phyloP scores from a whole-genome alignment of 1,139 yeast species.

The Suhomyces anneliseae region DNA sequence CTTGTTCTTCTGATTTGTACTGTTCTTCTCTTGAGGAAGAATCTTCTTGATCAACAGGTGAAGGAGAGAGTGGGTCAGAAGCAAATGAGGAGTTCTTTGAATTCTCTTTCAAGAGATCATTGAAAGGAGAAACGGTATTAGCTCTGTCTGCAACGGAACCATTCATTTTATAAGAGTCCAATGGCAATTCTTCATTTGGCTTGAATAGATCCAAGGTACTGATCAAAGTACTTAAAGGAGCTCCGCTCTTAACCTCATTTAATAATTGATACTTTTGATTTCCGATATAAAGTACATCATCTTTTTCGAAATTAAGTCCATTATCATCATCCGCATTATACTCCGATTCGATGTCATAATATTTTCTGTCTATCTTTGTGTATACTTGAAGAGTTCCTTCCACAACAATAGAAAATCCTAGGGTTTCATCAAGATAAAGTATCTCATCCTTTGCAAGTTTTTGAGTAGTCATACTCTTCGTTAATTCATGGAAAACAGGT shows the following conservation, averaged over 20 bases:
- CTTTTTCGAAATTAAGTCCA: slow-evolving; percentile 33
- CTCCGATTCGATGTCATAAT: slow-evolving; percentile 9
- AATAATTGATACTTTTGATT: slow-evolving; percentile 68
- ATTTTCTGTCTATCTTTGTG: slow-evolving; percentile 47
- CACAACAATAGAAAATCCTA: slow-evolving; percentile 91
- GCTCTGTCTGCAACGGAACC: slow-evolving; percentile 2
- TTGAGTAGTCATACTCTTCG: slow-evolving; percentile 89
- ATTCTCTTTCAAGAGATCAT: slow-evolving; percentile 11
- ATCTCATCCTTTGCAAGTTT: slow-evolving; percentile 77
- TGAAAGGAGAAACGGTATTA: slow-evolving; percentile 11
- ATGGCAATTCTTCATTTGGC: neutral
- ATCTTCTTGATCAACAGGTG: neutral
- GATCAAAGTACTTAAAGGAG: slow-evolving; percentile 80
- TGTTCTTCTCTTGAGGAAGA: neutral
- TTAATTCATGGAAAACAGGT: slow-evolving; percentile 88
- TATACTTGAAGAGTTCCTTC: slow-evolving; percentile 87
- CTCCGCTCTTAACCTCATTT: slow-evolving; percentile 83
- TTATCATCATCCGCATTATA: slow-evolving; percentile 15
- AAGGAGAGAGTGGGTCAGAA: slow-evolving; percentile 3
- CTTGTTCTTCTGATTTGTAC: neutral
- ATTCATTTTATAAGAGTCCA: slow-evolving; percentile 17
- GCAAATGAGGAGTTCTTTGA: slow-evolving; percentile 4
- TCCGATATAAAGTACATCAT: slow-evolving; percentile 46
- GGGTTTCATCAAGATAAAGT: slow-evolving; percentile 61
- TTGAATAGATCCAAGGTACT: slow-evolving; percentile 68